phyloP scores from a whole-genome alignment of 345 rosid species.

The Bretschneidera sinensis region DNA sequence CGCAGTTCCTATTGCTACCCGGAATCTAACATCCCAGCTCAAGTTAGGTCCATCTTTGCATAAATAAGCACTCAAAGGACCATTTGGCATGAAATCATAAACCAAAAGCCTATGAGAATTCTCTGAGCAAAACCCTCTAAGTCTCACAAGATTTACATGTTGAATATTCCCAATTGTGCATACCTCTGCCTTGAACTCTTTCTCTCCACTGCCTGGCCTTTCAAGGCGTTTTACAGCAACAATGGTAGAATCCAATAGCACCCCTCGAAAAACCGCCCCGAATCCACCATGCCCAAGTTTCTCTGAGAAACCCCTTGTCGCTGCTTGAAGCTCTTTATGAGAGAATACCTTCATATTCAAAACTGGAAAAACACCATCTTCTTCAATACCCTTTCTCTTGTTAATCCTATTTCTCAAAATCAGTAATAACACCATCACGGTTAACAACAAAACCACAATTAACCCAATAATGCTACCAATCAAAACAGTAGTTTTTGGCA shows the following conservation, averaged over 20 bases:
- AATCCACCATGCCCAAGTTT: slow-evolving; percentile 72
- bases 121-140: slow-evolving; percentile 64
- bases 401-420: slow-evolving; percentile 38
- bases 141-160: slow-evolving; percentile 64
- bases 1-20: slow-evolving; percentile 52
- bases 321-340: slow-evolving; percentile 42
- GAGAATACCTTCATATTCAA: slow-evolving; percentile 61
- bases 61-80: slow-evolving; percentile 49
- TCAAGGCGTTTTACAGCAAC: slow-evolving; percentile 68
- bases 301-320: slow-evolving; percentile 43
- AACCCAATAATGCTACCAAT: slow-evolving; percentile 50
- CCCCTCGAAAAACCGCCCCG: slow-evolving; percentile 56
- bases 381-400: slow-evolving; percentile 31
- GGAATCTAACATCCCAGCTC: slow-evolving; percentile 39
- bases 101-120: slow-evolving; percentile 56
- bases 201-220: slow-evolving; percentile 54
- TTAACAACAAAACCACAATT: slow-evolving; percentile 34
- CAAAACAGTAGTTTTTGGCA: slow-evolving; percentile 35
- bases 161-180: slow-evolving; percentile 72
- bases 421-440: slow-evolving; percentile 30
- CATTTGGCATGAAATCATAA: slow-evolving; percentile 63
- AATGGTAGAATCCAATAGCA: slow-evolving; percentile 33
- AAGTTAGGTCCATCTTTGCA: slow-evolving; percentile 31
- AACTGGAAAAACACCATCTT: slow-evolving; percentile 41
- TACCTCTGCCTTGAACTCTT: slow-evolving; percentile 62